Evolutionary conservation across 140 eudicot genomes (phyloP).

Genomic region (Oenanthe javanica): DNA sequence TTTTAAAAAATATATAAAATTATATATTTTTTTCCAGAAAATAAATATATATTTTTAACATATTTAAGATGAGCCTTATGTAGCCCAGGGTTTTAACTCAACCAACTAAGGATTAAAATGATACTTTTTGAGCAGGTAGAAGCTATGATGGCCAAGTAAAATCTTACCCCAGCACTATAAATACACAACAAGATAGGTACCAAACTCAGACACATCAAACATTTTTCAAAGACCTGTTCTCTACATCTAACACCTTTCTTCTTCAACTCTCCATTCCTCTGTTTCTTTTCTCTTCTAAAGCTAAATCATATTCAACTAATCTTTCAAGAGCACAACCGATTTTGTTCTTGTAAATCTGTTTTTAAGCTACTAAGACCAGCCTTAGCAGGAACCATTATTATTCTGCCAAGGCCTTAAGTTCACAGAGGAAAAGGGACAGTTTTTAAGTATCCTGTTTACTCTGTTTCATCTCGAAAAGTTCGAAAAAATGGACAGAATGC

Average conservation of each 20-base stretch:
- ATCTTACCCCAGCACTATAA: constrained; percentile 19
- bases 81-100: neutral
- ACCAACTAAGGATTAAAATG: neutral
- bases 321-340: neutral
- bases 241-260: neutral
- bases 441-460: constrained; percentile 35
- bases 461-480: constrained; percentile 12
- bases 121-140: neutral
- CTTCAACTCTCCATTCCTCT: neutral
- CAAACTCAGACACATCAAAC: constrained; percentile 4
- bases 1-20: no score
- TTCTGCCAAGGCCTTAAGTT: no score
- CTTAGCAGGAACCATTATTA: no score
- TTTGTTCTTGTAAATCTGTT: neutral
- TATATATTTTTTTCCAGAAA: no score
- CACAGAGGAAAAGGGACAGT: constrained; percentile 22
- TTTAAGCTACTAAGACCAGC: no score
- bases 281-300: no score
- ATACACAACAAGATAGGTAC: constrained; percentile 14
- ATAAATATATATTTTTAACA: no score
- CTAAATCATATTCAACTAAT: neutral
- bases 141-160: constrained; percentile 4
- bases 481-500: constrained; percentile 27
- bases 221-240: neutral
- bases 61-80: no score